Conservation (phyloP, 2,329 filamentous ascomycete species). For the Fusarium sp. region DNA sequence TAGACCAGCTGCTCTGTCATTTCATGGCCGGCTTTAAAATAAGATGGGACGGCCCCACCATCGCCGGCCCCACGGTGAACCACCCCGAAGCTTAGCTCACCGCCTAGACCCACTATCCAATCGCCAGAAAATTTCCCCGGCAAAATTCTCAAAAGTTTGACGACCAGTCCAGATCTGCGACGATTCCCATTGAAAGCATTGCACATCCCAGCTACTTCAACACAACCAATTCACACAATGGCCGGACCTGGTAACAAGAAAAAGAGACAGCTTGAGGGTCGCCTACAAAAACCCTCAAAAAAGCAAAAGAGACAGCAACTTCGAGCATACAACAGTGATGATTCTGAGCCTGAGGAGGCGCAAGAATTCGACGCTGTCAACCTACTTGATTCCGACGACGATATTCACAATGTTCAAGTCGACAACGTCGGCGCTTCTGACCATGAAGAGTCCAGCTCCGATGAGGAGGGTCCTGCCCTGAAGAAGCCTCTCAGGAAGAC, state of each 20-base stretch:
- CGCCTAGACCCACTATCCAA: conserved; percentile 45
- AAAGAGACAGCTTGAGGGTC: conserved; percentile 51
- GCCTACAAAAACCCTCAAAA: conserved; percentile 60
- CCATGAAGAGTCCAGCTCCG: conserved; percentile 53
- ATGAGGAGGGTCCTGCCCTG: conserved; percentile 51
- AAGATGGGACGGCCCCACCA: conserved; percentile 21
- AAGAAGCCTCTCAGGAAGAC: conserved; percentile 50
- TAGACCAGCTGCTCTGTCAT: background rate
- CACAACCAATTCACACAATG: conserved; percentile 47
- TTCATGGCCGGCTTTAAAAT: background rate
- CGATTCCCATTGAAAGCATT: conserved; percentile 24
- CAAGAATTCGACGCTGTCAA: conserved; percentile 64
- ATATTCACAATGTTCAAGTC: conserved; percentile 64
- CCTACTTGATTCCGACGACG: conserved; percentile 69
- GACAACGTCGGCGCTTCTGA: conserved; percentile 62
- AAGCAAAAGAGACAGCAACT: conserved; percentile 63
- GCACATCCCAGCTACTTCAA: conserved; percentile 16
- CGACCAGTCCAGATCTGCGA: conserved; percentile 33
- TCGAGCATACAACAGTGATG: conserved; percentile 65
- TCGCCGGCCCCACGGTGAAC: conserved; percentile 13
- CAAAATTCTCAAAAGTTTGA: conserved; percentile 49
- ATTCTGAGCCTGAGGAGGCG: conserved; percentile 60
- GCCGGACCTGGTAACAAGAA: conserved; percentile 53
- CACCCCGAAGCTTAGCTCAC: conserved; percentile 40
- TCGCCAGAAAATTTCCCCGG: conserved; percentile 46